Evolutionary conservation across 2,329 filamentous ascomycete species (phyloP).

Genomic region (Microdochium paspali): DNA sequence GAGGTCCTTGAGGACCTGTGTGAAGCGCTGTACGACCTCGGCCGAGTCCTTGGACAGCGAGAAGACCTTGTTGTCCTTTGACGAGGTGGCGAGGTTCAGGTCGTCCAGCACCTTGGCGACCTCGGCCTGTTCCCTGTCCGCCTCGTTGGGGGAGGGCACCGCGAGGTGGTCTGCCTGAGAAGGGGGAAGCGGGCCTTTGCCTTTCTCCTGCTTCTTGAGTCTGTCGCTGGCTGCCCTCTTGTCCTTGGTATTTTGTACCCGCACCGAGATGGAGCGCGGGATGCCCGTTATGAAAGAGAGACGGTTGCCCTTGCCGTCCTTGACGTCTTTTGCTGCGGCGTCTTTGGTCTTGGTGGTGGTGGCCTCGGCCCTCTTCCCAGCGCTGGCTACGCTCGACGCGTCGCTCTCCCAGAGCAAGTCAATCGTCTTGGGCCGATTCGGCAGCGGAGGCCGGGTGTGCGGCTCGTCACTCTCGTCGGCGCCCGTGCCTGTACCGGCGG

Average conservation of each 20-base stretch:
- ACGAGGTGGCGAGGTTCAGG: constrained; percentile 71
- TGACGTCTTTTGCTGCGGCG: constrained; percentile 18
- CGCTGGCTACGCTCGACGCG: constrained; percentile 21
- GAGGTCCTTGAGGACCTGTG: constrained; percentile 82
- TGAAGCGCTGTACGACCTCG: constrained; percentile 75
- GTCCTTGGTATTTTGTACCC: constrained; percentile 11
- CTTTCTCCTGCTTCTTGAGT: constrained; percentile 12
- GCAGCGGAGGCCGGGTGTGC: constrained; percentile 37
- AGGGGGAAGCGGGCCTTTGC: constrained; percentile 31
- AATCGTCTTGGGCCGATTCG: constrained; percentile 40
- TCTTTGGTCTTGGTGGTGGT: constrained; percentile 20
- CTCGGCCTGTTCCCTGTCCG: constrained; percentile 52
- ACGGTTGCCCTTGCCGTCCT: constrained; percentile 23
- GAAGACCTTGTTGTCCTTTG: constrained; percentile 75
- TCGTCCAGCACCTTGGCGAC: constrained; percentile 72
- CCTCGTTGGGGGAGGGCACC: constrained; percentile 30
- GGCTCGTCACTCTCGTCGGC: constrained; percentile 31
- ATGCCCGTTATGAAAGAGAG: constrained; percentile 28
- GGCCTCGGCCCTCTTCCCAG: constrained; percentile 16
- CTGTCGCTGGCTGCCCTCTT: constrained; percentile 15
- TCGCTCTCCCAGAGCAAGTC: constrained; percentile 39
- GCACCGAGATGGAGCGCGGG: constrained; percentile 17
- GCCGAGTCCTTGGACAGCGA: constrained; percentile 77
- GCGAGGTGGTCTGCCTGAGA: constrained; percentile 12
- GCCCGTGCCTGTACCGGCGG: not conserved